phyloP scores from a whole-genome alignment of 352 stramenopile genomes.

The Globisporangium cystogenes region DNA sequence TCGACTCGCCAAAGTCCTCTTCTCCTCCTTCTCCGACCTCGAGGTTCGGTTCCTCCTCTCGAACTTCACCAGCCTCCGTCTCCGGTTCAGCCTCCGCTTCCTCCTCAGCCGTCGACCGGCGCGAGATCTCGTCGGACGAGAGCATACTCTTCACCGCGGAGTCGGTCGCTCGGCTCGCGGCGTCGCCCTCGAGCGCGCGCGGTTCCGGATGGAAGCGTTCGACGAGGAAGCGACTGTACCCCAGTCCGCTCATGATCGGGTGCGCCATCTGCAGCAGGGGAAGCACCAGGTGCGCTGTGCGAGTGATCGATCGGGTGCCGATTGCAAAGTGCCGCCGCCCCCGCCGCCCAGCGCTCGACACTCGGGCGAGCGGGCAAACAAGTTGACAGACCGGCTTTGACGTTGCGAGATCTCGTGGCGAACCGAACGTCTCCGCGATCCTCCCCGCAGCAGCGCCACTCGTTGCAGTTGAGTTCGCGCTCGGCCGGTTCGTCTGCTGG shows the following conservation, averaged over 20 bases:
- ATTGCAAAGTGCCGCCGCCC: constrained; percentile 16
- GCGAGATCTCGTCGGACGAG: constrained; percentile 7
- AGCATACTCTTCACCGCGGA: background rate
- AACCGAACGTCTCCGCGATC: constrained; percentile 15
- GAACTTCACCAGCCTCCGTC: background rate
- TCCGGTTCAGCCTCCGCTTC: background rate
- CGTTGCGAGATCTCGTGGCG: background rate
- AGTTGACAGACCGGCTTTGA: background rate
- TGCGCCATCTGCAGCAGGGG: constrained; percentile 2
- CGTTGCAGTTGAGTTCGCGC: background rate
- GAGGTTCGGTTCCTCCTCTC: background rate
- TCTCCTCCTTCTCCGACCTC: background rate
- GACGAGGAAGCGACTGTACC: constrained; percentile 12
- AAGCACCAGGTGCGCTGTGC: background rate
- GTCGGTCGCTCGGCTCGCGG: background rate
- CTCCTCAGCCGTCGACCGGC: constrained; percentile 10
- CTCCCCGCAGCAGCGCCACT: background rate
- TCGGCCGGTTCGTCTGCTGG: background rate
- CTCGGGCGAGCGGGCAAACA: background rate
- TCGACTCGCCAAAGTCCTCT: background rate
- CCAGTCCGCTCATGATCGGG: constrained; percentile 6
- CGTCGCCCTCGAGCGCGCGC: background rate
- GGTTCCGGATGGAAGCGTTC: constrained; percentile 4
- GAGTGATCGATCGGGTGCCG: background rate
- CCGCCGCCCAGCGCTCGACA: too few species aligned